These are phyloP conservation scores for Cucumis cinereus DNA, from an alignment of 306 rosid genomes.

Conservation along the genomic window DNA sequence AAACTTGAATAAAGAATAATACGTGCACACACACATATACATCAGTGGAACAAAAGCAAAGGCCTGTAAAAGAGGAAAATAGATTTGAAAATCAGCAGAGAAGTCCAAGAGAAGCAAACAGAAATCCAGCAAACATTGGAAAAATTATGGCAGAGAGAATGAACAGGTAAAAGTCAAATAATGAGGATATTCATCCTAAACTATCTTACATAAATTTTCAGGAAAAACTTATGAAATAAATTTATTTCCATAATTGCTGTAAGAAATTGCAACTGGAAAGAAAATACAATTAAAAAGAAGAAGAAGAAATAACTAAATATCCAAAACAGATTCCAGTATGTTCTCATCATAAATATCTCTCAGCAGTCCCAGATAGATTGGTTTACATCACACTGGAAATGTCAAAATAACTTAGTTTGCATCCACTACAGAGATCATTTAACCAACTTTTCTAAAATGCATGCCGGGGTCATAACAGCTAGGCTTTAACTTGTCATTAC, in stretches of 20 bases:
- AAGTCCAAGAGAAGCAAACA: conserved; percentile 7
- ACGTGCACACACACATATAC: conserved; percentile 98
- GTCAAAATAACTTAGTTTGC: neutral
- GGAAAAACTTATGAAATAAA: neutral
- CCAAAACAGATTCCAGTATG: neutral
- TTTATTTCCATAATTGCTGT: neutral
- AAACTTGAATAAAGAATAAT: conserved; percentile 86
- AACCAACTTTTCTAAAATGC: neutral
- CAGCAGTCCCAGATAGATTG: neutral
- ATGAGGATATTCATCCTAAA: neutral
- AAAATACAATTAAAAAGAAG: neutral
- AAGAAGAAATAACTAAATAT: neutral
- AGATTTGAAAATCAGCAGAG: conserved; percentile 12
- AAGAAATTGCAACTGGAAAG: neutral
- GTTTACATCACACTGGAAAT: neutral
- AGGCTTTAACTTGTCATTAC: neutral
- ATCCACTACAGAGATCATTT: neutral
- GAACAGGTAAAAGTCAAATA: neutral
- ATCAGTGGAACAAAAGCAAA: conserved; percentile 86
- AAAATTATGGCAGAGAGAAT: neutral
- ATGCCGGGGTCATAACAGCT: neutral
- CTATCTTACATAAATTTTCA: neutral
- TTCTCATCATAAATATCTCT: neutral
- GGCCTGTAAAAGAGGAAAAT: conserved; percentile 40
- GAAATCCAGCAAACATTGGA: neutral